These are phyloP conservation scores for Aureobasidium sp. DNA, from an alignment of 2,329 filamentous ascomycete genomes.

Conservation along the genomic window DNA sequence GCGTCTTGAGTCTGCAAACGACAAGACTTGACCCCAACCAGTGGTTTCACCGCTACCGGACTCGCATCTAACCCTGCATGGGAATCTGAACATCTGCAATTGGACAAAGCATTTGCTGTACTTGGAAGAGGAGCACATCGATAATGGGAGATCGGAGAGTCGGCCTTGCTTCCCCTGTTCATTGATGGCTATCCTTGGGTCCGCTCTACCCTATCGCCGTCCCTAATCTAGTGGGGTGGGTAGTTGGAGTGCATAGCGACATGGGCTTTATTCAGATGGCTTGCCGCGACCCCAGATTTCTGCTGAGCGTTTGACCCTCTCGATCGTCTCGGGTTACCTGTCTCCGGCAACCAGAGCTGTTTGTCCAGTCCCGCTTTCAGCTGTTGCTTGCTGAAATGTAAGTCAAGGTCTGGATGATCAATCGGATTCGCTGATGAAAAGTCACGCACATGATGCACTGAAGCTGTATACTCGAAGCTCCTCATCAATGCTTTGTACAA, in stretches of 20 bases:
- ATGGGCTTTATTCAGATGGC: constrained; percentile 1
- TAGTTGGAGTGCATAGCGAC: neutral
- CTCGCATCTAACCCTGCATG: constrained; percentile 11
- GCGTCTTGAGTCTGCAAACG: constrained; percentile 4
- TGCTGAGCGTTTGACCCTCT: neutral
- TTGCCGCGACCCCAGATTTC: constrained; percentile 6
- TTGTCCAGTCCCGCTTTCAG: neutral
- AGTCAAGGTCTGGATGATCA: neutral
- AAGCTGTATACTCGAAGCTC: neutral
- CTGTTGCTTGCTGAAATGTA: neutral
- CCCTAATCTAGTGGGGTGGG: neutral
- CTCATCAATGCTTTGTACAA: neutral
- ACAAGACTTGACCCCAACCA: neutral
- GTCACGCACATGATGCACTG: constrained; percentile 2
- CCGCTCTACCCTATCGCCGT: neutral
- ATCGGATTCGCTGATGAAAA: neutral
- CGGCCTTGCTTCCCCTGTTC: constrained; percentile 9
- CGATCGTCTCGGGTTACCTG: constrained; percentile 2
- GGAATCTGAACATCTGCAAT: neutral
- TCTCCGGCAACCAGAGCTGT: neutral
- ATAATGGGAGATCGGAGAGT: neutral
- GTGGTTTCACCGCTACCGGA: constrained; percentile 9
- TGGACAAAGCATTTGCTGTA: neutral
- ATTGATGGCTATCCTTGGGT: neutral
- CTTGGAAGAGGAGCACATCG: neutral